A percentile compares a stretch with the other conserved stretches of the same genome.
Conservation (phyloP, 2,329 filamentous ascomycete species). For the Aspergillus spinulosporus region DNA sequence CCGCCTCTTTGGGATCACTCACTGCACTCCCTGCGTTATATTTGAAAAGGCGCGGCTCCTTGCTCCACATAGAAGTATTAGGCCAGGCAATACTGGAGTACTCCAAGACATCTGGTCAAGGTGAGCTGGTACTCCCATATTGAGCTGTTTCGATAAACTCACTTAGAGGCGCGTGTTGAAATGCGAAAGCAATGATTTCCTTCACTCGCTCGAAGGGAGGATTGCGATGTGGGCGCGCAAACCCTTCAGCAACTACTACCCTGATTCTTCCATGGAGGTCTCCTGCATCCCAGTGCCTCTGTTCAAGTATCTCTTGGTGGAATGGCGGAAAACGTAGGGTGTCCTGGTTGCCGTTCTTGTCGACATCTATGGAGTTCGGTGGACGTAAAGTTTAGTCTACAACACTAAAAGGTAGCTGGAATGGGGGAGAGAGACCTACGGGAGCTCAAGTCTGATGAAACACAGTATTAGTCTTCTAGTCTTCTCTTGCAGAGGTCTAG, state of each 20-base stretch:
- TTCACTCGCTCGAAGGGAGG: conserved; percentile 65
- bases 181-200: conserved; percentile 75
- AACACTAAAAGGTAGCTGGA: conserved; percentile 42
- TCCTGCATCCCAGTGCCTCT: conserved; percentile 69
- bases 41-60: conserved; percentile 43
- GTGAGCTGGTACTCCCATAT: conserved; percentile 16
- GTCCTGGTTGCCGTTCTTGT: conserved; percentile 60
- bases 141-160: conserved; percentile 29
- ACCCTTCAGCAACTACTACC: conserved; percentile 72
- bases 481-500: neutral
- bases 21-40: conserved; percentile 30
- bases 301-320: conserved; percentile 66
- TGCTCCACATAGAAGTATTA: conserved; percentile 68
- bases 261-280: conserved; percentile 75
- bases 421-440: conserved; percentile 28
- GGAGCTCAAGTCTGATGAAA: conserved; percentile 35
- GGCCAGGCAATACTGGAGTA: conserved; percentile 76
- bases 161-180: conserved; percentile 81
- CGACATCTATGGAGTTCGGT: conserved; percentile 38
- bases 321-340: conserved; percentile 72
- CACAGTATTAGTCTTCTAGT: neutral
- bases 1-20: conserved; percentile 45
- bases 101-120: conserved; percentile 66
- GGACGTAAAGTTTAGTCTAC: conserved; percentile 6
- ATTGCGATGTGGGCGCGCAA: conserved; percentile 52